Conservation (phyloP, 257 asterid genomes). For the Nicotiana knightiana region DNA sequence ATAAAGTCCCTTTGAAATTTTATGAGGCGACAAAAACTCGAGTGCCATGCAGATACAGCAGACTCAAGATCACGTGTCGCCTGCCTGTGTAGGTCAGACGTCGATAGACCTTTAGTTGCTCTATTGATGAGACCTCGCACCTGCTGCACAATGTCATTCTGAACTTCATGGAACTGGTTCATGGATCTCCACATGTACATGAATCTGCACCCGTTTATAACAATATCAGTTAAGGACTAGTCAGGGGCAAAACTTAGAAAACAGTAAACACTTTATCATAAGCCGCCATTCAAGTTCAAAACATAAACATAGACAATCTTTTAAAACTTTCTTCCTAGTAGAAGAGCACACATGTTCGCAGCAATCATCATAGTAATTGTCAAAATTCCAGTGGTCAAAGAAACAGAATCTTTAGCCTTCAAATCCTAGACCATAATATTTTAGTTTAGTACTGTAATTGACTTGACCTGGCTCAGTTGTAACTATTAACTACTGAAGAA, state of each 20-base stretch:
- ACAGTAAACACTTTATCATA: not conserved
- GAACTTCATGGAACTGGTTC: constrained; percentile 82
- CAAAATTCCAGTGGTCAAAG: not conserved
- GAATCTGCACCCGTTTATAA: constrained; percentile 47
- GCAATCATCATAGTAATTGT: not conserved
- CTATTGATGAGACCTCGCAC: constrained; percentile 75
- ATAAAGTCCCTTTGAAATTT: constrained; percentile 75
- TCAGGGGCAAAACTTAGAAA: not conserved
- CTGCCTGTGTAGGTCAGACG: constrained; percentile 86
- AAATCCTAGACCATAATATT: no score
- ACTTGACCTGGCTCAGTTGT: no score
- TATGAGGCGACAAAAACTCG: constrained; percentile 73
- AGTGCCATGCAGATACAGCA: constrained; percentile 88
- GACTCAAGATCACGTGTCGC: constrained; percentile 95
- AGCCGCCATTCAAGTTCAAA: not conserved
- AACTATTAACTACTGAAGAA: no score
- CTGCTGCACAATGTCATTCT: constrained; percentile 86
- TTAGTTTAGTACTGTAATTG: no score
- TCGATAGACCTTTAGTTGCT: constrained; percentile 53
- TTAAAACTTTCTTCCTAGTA: not conserved
- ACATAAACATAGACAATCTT: not conserved
- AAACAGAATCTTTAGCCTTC: no score
- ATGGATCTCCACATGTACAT: constrained; percentile 99
- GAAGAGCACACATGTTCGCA: not conserved
- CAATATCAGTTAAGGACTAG: constrained; percentile 6